Evolutionary conservation across 257 asterid species (phyloP).

Genomic region (Solanum ossicruentum): DNA sequence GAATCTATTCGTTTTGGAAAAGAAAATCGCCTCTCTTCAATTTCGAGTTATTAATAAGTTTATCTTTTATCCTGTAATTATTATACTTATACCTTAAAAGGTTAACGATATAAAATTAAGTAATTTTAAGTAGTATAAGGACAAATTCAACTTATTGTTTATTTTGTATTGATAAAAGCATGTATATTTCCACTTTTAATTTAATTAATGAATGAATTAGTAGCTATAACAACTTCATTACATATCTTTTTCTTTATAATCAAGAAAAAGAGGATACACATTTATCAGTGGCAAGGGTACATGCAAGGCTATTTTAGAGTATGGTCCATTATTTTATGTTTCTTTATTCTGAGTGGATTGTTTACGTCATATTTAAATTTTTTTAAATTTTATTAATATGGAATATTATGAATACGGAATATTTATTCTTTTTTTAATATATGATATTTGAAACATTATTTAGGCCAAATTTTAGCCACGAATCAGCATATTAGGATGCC

Average conservation of each 20-base stretch:
- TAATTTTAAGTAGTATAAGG: neutral
- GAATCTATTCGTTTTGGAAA: too few species aligned
- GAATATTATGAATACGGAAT: rapidly evolving
- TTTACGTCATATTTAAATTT: neutral
- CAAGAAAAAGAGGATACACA: neutral
- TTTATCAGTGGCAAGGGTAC: neutral
- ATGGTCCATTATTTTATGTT: neutral
- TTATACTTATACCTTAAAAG: too few species aligned
- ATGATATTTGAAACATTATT: neutral
- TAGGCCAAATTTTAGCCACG: neutral
- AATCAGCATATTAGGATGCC: neutral
- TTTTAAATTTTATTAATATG: rapidly evolving
- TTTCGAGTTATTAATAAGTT: too few species aligned
- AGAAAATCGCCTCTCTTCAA: too few species aligned
- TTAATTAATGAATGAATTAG: neutral
- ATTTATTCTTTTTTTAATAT: neutral
- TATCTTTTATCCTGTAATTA: too few species aligned
- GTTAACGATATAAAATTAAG: too few species aligned
- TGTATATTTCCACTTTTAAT: neutral
- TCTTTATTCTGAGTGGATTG: neutral
- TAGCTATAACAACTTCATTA: neutral
- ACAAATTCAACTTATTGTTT: neutral
- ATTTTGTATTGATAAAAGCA: neutral
- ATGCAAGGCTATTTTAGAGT: neutral
- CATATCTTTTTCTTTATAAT: neutral